Percentiles rank a stretch among this genome's conserved stretches.
These are phyloP conservation scores for Colletotrichum acutatum DNA, from an alignment of 2,329 filamentous ascomycete species.

Conservation along the genomic window DNA sequence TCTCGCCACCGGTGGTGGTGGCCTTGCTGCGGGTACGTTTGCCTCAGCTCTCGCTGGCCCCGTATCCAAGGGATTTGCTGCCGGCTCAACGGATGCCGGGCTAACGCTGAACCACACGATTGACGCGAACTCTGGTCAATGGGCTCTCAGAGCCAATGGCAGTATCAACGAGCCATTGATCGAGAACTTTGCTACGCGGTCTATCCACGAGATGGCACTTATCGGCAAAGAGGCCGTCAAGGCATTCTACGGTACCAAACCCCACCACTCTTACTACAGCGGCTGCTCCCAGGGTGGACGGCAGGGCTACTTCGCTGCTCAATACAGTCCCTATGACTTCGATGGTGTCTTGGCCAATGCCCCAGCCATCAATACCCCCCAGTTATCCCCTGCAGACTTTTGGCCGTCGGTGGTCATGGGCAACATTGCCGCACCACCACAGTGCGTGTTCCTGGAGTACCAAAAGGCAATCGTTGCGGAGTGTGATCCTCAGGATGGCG, in stretches of 20 bases:
- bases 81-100: constrained; percentile 35
- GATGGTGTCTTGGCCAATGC: constrained; percentile 65
- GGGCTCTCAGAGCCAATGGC: constrained; percentile 11
- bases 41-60: constrained; percentile 39
- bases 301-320: constrained; percentile 65
- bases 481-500: constrained; percentile 12
- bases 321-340: constrained; percentile 65
- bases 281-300: constrained; percentile 71
- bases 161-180: constrained; percentile 41
- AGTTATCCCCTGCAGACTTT: not conserved
- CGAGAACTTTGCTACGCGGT: constrained; percentile 47
- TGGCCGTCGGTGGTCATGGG: constrained; percentile 28
- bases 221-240: constrained; percentile 59
- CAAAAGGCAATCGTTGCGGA: constrained; percentile 4
- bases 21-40: constrained; percentile 49
- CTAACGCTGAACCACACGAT: constrained; percentile 31
- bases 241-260: constrained; percentile 54
- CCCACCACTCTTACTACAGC: constrained; percentile 62
- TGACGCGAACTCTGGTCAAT: constrained; percentile 23
- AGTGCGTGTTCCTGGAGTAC: constrained; percentile 11
- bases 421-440: constrained; percentile 15
- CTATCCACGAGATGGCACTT: constrained; percentile 58
- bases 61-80: not conserved
- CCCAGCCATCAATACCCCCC: constrained; percentile 47
- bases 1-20: constrained; percentile 37